Evolutionary conservation across 2,329 filamentous ascomycete genomes (phyloP).

Genomic region (Curvularia sp.): DNA sequence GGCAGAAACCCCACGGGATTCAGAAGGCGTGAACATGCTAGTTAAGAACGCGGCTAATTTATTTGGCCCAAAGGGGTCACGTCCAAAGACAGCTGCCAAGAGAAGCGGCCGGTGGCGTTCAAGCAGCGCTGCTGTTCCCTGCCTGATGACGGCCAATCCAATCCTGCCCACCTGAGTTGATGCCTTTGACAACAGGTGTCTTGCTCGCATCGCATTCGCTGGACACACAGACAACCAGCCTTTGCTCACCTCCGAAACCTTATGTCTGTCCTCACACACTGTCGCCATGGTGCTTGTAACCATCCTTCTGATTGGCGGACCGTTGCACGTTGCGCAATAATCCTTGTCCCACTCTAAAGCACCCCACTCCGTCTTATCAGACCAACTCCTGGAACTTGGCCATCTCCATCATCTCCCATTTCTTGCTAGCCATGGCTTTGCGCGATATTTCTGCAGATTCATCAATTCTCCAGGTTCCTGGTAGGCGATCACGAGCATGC

Average conservation of each 20-base stretch:
- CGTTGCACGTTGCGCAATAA: background rate
- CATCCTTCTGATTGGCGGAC: background rate
- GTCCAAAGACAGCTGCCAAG: conserved; percentile 10
- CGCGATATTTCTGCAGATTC: background rate
- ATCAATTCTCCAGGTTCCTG: background rate
- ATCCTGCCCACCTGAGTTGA: background rate
- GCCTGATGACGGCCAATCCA: conserved; percentile 1
- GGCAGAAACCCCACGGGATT: conserved; percentile 3
- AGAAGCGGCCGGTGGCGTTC: conserved; percentile 1
- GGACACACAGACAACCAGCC: background rate
- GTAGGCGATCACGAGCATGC: background rate
- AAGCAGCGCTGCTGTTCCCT: conserved; percentile 4
- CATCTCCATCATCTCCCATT: background rate
- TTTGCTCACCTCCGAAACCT: background rate
- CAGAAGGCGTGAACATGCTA: background rate
- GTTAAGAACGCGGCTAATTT: conserved; percentile 2
- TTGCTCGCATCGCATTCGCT: background rate
- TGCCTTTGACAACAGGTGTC: conserved; percentile 1
- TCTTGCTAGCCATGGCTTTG: background rate
- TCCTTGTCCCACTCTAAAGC: background rate
- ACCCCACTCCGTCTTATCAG: background rate
- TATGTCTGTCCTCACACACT: background rate
- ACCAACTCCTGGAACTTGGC: background rate
- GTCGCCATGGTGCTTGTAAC: background rate
- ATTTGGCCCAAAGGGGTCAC: conserved; percentile 1